Conservation (phyloP, 2,329 filamentous ascomycete species). For the Talaromyces islandicus region DNA sequence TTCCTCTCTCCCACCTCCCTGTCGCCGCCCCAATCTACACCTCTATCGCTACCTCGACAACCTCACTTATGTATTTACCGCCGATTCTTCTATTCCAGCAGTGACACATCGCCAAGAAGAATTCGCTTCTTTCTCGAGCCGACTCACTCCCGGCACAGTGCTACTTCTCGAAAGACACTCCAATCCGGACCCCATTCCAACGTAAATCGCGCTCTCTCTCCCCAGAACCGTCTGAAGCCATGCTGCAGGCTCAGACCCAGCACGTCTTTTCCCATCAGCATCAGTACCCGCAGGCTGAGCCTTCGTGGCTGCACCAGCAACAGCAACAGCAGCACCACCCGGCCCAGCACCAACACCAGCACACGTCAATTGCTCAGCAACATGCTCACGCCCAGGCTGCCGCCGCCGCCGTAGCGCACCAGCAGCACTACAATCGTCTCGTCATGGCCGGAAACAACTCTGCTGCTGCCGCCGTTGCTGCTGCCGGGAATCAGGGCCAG, state of each 20-base stretch:
- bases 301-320: constrained; percentile 38
- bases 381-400: constrained; percentile 52
- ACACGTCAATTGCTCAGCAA: constrained; percentile 41
- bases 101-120: background rate
- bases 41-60: background rate
- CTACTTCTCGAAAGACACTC: background rate
- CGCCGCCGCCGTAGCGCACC: constrained; percentile 36
- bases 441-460: constrained; percentile 56
- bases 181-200: background rate
- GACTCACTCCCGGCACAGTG: background rate
- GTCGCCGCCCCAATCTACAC: background rate
- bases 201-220: background rate
- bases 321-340: constrained; percentile 31
- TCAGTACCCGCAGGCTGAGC: constrained; percentile 45
- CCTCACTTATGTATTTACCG: background rate
- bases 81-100: background rate
- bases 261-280: constrained; percentile 58
- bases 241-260: constrained; percentile 49
- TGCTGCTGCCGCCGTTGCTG: constrained; percentile 17
- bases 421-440: constrained; percentile 65
- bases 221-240: constrained; percentile 19
- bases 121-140: background rate
- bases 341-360: constrained; percentile 35
- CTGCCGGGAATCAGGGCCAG: constrained; percentile 24
- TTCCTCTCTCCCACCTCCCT: background rate